Conservation (phyloP, 2,329 filamentous ascomycete species). For the Alternaria infectoria region DNA sequence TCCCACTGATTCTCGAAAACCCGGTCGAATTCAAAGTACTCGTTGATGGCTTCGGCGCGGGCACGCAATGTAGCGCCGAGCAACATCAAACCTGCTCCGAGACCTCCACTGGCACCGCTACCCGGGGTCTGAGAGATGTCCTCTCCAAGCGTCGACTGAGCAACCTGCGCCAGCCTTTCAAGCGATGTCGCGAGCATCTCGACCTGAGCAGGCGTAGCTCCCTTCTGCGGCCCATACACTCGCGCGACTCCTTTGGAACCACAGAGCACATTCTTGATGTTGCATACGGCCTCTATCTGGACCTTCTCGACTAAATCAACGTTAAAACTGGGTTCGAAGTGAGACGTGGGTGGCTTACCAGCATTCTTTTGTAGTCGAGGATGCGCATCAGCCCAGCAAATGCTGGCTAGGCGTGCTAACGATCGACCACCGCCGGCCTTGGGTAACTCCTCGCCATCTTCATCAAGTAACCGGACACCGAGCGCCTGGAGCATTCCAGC, state of each 20-base stretch:
- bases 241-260: conserved; percentile 57
- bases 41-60: conserved; percentile 58
- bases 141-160: conserved; percentile 42
- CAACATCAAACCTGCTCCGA: conserved; percentile 59
- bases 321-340: conserved; percentile 1
- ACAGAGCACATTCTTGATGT: conserved; percentile 60
- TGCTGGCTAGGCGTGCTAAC: conserved; percentile 46
- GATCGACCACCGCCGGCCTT: conserved; percentile 51
- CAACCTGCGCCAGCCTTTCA: conserved; percentile 51
- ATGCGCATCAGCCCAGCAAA: conserved; percentile 52
- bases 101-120: conserved; percentile 59
- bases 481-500: conserved; percentile 62
- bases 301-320: conserved; percentile 30
- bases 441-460: conserved; percentile 47
- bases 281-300: conserved; percentile 58
- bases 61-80: conserved; percentile 56
- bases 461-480: conserved; percentile 54
- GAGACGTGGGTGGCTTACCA: conserved; percentile 15
- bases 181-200: conserved; percentile 53
- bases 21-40: conserved; percentile 57
- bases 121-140: conserved; percentile 53
- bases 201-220: conserved; percentile 54
- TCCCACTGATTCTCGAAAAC: conserved; percentile 56
- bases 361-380: conserved; percentile 38
- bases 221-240: conserved; percentile 61